Evolutionary conservation across 2,329 filamentous ascomycete genomes (phyloP).

Genomic region (Colletotrichum magnum): DNA sequence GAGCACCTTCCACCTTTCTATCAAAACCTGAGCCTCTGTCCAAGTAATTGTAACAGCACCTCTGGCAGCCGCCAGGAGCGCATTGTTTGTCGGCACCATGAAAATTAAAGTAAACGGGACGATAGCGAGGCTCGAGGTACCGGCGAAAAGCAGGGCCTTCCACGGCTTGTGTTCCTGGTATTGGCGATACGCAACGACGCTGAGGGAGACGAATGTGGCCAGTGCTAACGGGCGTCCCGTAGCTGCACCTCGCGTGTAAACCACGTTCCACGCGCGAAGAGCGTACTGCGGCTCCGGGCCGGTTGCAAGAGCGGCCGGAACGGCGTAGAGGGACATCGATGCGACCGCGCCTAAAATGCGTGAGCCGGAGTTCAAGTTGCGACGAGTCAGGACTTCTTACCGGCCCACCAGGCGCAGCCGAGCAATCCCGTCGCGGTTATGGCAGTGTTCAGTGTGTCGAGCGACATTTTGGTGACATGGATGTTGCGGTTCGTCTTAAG

Average conservation of each 20-base stretch:
- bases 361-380: background rate
- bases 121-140: background rate
- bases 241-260: background rate
- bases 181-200: background rate
- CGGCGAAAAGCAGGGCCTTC: background rate
- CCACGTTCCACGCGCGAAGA: background rate
- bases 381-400: background rate
- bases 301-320: background rate
- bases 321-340: background rate
- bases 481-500: too few relatives aligned
- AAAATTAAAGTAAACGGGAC: background rate
- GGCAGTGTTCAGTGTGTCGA: constrained; percentile 17
- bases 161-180: background rate
- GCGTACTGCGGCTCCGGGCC: background rate
- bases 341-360: background rate
- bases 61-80: background rate
- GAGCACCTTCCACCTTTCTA: background rate
- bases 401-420: background rate
- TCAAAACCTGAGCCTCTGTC: background rate
- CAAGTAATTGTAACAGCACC: background rate
- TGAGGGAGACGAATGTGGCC: background rate
- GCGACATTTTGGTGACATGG: background rate
- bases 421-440: constrained; percentile 20
- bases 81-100: background rate
- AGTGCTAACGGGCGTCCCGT: background rate